Conservation (phyloP, 2,329 filamentous ascomycete species). For the Fusarium sp. region DNA sequence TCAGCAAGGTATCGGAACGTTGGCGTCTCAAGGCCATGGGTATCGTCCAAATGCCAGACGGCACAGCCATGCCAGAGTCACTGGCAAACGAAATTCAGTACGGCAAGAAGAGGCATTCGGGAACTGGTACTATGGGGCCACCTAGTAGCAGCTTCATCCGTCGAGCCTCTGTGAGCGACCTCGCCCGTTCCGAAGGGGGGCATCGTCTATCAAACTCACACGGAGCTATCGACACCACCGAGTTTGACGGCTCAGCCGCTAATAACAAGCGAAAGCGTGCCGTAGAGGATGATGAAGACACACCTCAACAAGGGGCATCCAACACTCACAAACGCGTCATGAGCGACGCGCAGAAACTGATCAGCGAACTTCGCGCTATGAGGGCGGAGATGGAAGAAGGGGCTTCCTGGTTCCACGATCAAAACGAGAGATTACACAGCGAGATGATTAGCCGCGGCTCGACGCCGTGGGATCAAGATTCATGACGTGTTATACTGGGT, state of each 20-base stretch:
- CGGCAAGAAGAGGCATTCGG: constrained; percentile 54
- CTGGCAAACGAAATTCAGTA: constrained; percentile 60
- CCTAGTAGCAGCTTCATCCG: constrained; percentile 29
- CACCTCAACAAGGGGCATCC: constrained; percentile 16
- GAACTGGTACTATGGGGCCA: constrained; percentile 48
- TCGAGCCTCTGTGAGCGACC: constrained; percentile 42
- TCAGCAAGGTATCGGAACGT: constrained; percentile 56
- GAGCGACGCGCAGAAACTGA: constrained; percentile 55
- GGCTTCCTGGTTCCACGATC: constrained; percentile 59
- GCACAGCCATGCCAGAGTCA: constrained; percentile 65
- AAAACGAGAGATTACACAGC: constrained; percentile 57
- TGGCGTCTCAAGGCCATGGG: constrained; percentile 64
- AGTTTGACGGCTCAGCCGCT: constrained; percentile 24
- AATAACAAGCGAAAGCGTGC: constrained; percentile 51
- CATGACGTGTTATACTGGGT: constrained; percentile 26
- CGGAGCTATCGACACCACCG: constrained; percentile 16
- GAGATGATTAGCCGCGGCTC: constrained; percentile 50
- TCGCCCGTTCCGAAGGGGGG: constrained; percentile 28
- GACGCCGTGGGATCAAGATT: constrained; percentile 51
- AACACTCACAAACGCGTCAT: constrained; percentile 56
- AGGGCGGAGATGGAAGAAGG: constrained; percentile 60
- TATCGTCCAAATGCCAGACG: constrained; percentile 64
- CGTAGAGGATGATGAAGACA: constrained; percentile 42
- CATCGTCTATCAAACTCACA: constrained; percentile 40
- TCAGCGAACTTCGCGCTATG: constrained; percentile 56